Base-by-base conservation (phyloP, 2,329 filamentous ascomycete species). In the Talaromyces marneffei region DNA sequence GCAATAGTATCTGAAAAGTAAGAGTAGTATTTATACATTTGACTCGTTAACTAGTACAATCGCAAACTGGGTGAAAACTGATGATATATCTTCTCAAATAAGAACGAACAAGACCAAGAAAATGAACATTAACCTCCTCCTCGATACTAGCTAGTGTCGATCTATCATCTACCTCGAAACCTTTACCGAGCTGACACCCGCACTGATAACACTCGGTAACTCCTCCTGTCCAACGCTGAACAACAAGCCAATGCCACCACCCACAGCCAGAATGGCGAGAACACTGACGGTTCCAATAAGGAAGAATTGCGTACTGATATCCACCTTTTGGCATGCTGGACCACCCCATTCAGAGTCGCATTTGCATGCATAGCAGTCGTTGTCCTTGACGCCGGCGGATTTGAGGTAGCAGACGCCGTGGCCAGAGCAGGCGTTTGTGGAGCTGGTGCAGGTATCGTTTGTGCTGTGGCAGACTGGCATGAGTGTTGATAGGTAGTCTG, bases 141-240 rank as follows among this genome's bases (percentile, higher is more conserved):
- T 5, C 29, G 5, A 9, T 33, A 52, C 48, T 16, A 20, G 2
- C 16, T 23, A 14, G 5, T 37, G 29, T 46, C 29, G 8, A 18
- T 31, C 48, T 54, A 77, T 65, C 75, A 18, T 31, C 48, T 54
- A 77, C 65, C 75, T 80, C 68, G 80, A 78, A 61, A 70, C 66
- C 56, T 72, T 91, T 35, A 87, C 82, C 62, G 86, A 85, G 66
- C 88, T 90, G 39, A 99, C 93, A 65, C 94, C 94, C 53, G 94
- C 94, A n/a, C 92, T 91, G 74, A 99, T 92, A 8, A 99, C 93
- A 68, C 92, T 92, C 0, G 94, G 94, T 65, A 97, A 80, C 77
- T 92, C 89, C 79, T 96, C 87, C 73, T 89, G 85, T 35, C 93
- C 94, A 70, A 97, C 90, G 65, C 80, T 87, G 75, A 88, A 94